phyloP scores from a whole-genome alignment of 208 protist species.

The Trypanosoma melophagium region DNA sequence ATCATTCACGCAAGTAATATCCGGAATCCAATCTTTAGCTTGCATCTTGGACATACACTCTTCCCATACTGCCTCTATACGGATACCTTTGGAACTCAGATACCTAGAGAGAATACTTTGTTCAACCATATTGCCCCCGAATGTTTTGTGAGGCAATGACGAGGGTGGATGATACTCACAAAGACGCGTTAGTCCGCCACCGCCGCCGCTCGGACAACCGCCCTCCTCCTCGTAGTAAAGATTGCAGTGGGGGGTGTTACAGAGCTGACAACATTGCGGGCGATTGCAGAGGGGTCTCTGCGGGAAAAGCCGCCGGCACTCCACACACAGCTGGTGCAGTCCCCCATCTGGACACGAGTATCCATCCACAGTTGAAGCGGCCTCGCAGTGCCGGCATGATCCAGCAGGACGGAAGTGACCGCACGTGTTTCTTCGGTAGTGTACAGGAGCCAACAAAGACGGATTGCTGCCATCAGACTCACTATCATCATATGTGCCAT shows the following conservation, averaged over 20 bases:
- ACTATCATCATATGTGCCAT: conserved; percentile 1
- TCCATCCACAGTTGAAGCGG: conserved; percentile 50
- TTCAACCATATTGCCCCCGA: conserved; percentile 76
- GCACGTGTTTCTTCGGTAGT: neutral
- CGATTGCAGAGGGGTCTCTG: conserved; percentile 71
- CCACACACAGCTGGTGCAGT: conserved; percentile 50
- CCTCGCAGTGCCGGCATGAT: conserved; percentile 56
- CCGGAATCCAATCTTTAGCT: conserved; percentile 52
- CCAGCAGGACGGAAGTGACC: conserved; percentile 15
- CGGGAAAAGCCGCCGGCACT: conserved; percentile 56
- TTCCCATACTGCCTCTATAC: conserved; percentile 41
- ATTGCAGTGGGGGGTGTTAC: conserved; percentile 66
- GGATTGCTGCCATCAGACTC: neutral
- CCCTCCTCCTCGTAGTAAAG: conserved; percentile 64
- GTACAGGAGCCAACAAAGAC: neutral
- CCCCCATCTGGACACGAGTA: conserved; percentile 59
- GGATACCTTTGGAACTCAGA: conserved; percentile 39
- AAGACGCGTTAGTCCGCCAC: conserved; percentile 15
- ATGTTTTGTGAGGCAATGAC: conserved; percentile 44
- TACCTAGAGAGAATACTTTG: conserved; percentile 68
- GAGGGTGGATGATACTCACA: conserved; percentile 16
- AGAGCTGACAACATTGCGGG: conserved; percentile 80
- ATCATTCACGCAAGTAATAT: conserved; percentile 57
- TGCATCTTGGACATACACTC: conserved; percentile 47
- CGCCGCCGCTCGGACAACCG: conserved; percentile 25